These are phyloP conservation scores for Wickerhamiella cacticola DNA, from an alignment of 805 yeast species.

Conservation along the genomic window DNA sequence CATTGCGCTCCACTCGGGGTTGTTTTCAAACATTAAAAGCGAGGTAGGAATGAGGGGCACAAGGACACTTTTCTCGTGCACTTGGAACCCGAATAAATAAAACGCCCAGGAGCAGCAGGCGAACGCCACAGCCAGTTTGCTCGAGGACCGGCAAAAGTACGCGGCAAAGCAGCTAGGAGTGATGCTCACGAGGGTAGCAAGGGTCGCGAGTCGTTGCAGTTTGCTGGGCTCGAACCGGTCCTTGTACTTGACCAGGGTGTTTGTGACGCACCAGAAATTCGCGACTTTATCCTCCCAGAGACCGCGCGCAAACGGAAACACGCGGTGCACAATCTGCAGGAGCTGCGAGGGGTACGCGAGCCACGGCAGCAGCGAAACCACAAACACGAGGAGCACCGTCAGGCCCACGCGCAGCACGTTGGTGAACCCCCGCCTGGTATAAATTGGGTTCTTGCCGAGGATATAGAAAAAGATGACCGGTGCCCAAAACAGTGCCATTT, in stretches of 20 bases:
- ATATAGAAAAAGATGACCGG: constrained; percentile 78
- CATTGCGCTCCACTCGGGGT: constrained; percentile 37
- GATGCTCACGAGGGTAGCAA: constrained; percentile 34
- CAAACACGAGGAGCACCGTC: constrained; percentile 48
- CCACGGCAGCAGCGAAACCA: constrained; percentile 48
- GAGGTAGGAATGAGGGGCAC: constrained; percentile 81
- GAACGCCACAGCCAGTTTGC: constrained; percentile 54
- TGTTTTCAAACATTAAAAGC: constrained; percentile 41
- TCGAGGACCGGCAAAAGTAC: constrained; percentile 29
- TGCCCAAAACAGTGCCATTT: constrained; percentile 88
- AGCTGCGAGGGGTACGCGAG: constrained; percentile 37
- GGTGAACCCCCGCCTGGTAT: constrained; percentile 27
- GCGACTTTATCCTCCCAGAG: constrained; percentile 96
- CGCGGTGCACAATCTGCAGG: constrained; percentile 47
- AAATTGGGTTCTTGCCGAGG: constrained; percentile 39
- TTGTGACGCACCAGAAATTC: constrained; percentile 94
- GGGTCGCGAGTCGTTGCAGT: constrained; percentile 42
- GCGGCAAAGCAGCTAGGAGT: constrained; percentile 44
- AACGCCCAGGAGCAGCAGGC: constrained; percentile 79
- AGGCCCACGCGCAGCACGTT: constrained; percentile 50
- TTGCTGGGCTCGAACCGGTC: constrained; percentile 40
- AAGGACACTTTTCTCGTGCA: constrained; percentile 85
- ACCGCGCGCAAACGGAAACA: constrained; percentile 89
- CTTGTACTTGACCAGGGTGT: constrained; percentile 61
- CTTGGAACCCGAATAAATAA: constrained; percentile 84